Evolutionary conservation across 1,284 basidiomycete species (phyloP), one percentile per base, ranked within the genome.

Genomic region (Termitomyces sp.): DNA sequence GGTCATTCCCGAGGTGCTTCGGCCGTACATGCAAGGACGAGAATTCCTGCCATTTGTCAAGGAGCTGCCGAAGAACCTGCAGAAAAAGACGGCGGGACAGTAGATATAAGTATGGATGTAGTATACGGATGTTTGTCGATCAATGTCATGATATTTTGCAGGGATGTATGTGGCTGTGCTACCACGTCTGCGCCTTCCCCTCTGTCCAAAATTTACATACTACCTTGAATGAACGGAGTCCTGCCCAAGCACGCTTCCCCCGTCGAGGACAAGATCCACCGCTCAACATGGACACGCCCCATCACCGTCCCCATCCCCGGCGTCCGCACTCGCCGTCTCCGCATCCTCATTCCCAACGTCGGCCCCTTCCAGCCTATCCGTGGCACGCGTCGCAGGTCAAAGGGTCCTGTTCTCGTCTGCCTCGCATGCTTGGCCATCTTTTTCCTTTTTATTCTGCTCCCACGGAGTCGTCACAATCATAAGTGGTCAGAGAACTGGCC

Each of bases 11-110:
- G 87, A 94, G 66, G 86, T 84, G 0, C 79, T 98, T 33, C 83
- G 86, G 59, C 93, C 93, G 41, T 98, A 98, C 72, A 95, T 99
- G 93, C 88, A 92, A 66, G 96, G 96, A 2, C 84, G 95, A 16
- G 89, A 92, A 16, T 97, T 97, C 76, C 68, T 99, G 50, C 94
- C 94, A 16, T 99, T 81, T 75, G 82, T 84, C 40, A 88, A 88
- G 64, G 88, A 88, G 64, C 69, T 94, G 55, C 92, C 91, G 5
- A 93, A 93, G 75, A 78, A 76, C 45, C 63, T 88, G 68, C 84
- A 89, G 73, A 82, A 80, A 71, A 90, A 91, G 72, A 80, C 86
- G 65, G 78, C 71, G 46, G 83, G 37, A 26, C 26, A 42, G 41
- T 11, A 9, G 9, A 16, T n/a, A 24, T 24, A 24, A 5, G 5